Base-by-base conservation (phyloP, 805 yeast genomes). In the Candida pseudoglaebosa region DNA sequence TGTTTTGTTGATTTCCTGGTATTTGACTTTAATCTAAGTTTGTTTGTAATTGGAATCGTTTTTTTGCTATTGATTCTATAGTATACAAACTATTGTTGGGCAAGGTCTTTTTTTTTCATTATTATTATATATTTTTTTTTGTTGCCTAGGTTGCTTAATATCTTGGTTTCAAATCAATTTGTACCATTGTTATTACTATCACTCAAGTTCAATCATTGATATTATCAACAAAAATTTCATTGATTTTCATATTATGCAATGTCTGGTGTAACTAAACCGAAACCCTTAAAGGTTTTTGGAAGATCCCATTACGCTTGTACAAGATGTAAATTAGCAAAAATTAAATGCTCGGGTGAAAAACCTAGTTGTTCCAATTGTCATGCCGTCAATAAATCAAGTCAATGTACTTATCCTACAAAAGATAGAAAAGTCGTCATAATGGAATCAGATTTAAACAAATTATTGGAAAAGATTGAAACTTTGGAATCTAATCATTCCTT, bases 321-420 rank as follows among this genome's bases (percentile, higher is more conserved):
- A n/a, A 54, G 70, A 21, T 67, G 73, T 46, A 66, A 65, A 42
- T 36, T 61, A 32, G 56, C 64, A 36, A 67, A 67, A 39, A 62
- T 65, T 49, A 61, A 61, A 42, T 67, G 73, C 40, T 62, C 67
- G 21, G 73, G 73, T 5, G 70, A 61, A 31, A 56, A 54, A 34
- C 73, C 72, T 13, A 59, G 65, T 13, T 67, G 73, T 39, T 51
- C 69, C 7, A 67, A 65, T 41, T 67, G 73, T 50, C 61, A 57
- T 34, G 47, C 54, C 34, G 55, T 55, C 34, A 57, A 54, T 39
- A 62, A 60, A 44, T 56, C 44, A 9, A 54, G 49, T 20, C 60
- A 48, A 9, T 67, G 73, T 40, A 45, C 53, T 3, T 67, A 67
- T 43, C 70, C 70, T 3, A 41, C 57, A 8, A 56, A 65, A 16